A percentile compares a stretch with the other conserved stretches of the same genome.
Conservation (phyloP, 345 rosid species). For the Turnera subulata region DNA sequence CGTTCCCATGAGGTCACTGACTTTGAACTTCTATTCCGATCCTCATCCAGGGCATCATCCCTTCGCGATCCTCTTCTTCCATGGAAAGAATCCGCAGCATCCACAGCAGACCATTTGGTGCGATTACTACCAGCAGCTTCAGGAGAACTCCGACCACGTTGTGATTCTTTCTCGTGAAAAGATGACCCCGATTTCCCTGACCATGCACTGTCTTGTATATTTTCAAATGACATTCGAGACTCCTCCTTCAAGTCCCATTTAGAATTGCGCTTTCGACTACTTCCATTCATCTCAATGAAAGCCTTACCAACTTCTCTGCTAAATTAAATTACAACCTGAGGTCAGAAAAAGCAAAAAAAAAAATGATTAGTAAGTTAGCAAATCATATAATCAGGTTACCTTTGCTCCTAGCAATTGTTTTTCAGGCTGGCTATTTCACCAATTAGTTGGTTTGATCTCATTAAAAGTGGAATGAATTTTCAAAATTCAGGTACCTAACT, state of each 20-base stretch:
- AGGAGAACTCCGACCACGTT: constrained; percentile 39
- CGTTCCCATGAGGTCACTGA: constrained; percentile 31
- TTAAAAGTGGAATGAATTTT: background rate
- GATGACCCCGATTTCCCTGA: constrained; percentile 36
- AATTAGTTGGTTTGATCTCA: background rate
- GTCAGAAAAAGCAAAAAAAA: constrained; percentile 4
- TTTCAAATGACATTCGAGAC: constrained; percentile 36
- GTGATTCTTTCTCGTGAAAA: constrained; percentile 45
- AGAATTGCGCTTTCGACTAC: constrained; percentile 56
- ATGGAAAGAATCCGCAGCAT: constrained; percentile 32
- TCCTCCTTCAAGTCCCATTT: constrained; percentile 84
- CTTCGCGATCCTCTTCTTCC: constrained; percentile 51
- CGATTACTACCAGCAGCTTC: constrained; percentile 41
- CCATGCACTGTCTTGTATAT: constrained; percentile 31
- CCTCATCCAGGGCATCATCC: constrained; percentile 36
- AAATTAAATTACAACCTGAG: constrained; percentile 18
- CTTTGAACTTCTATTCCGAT: constrained; percentile 27
- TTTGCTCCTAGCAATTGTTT: background rate
- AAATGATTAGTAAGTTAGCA: background rate
- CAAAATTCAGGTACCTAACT: background rate
- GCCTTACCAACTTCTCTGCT: constrained; percentile 14
- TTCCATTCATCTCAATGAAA: constrained; percentile 49
- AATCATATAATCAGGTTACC: background rate
- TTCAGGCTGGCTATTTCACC: background rate
- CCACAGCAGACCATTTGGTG: constrained; percentile 46